Conservation (phyloP, 352 stramenopile species). For the Pythium plurisporium region DNA sequence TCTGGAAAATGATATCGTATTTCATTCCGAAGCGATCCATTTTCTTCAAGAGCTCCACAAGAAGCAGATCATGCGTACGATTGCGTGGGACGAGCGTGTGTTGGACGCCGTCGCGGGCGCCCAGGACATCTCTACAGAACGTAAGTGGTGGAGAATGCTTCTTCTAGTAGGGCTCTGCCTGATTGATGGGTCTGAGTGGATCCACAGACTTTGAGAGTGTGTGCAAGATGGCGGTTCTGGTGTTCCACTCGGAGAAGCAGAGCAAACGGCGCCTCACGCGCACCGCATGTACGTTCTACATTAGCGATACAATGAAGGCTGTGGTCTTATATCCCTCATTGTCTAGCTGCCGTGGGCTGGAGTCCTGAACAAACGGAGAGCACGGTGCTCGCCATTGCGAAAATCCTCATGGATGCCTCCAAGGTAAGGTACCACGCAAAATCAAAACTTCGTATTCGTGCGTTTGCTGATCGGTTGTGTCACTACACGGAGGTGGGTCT, state of each 20-base stretch:
- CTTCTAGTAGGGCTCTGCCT: neutral
- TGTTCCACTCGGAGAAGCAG: conserved; percentile 67
- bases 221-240: conserved; percentile 46
- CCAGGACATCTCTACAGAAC: conserved; percentile 34
- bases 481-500: conserved; percentile 42
- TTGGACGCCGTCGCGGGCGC: conserved; percentile 38
- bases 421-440: no score
- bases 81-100: conserved; percentile 58
- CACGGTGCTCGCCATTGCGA: conserved; percentile 54
- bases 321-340: neutral
- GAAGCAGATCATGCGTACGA: conserved; percentile 23
- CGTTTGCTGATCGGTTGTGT: neutral
- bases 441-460: no score
- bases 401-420: conserved; percentile 67
- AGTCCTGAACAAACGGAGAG: conserved; percentile 46
- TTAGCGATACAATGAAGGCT: neutral
- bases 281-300: conserved; percentile 38
- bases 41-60: no score
- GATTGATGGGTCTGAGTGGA: neutral
- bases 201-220: conserved; percentile 48
- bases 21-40: neutral
- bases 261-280: conserved; percentile 52
- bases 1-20: neutral
- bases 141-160: conserved; percentile 18
- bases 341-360: conserved; percentile 54